Percentiles rank a stretch among this genome's conserved stretches.
phyloP scores from a whole-genome alignment of 257 asterid species.

The Mentha longifolia region DNA sequence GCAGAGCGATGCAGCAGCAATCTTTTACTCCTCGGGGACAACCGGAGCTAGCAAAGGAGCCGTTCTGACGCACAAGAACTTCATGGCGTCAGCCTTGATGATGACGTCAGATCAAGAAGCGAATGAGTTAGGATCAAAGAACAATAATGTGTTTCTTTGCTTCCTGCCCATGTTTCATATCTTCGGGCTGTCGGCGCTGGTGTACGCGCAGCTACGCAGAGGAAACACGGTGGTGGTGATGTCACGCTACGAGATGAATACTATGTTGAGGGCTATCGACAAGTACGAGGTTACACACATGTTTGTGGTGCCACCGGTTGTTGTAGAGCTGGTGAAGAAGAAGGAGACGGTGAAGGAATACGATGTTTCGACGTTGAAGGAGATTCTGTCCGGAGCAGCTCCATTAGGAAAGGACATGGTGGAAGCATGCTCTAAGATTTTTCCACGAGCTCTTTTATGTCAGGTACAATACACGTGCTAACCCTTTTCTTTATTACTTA shows the following conservation, averaged over 20 bases:
- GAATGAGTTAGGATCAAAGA: constrained; percentile 12
- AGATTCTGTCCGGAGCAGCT: constrained; percentile 50
- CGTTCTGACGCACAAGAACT: constrained; percentile 42
- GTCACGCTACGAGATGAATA: constrained; percentile 35
- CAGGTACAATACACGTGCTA: constrained; percentile 24
- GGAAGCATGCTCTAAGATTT: constrained; percentile 38
- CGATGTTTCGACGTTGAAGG: constrained; percentile 40
- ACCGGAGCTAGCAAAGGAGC: constrained; percentile 46
- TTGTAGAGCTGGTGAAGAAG: constrained; percentile 36
- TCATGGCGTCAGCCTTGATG: constrained; percentile 40
- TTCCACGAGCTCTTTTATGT: constrained; percentile 32
- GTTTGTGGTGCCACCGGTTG: constrained; percentile 42
- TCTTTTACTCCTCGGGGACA: constrained; percentile 47
- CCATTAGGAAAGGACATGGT: constrained; percentile 45
- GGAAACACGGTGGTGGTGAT: constrained; percentile 46
- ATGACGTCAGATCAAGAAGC: constrained; percentile 35
- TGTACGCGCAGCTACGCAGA: constrained; percentile 45
- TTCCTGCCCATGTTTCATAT: constrained; percentile 45
- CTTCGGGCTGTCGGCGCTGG: constrained; percentile 31
- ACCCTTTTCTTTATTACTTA: too few relatives aligned
- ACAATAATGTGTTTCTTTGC: too few relatives aligned
- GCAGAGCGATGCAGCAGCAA: constrained; percentile 41
- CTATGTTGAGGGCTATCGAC: constrained; percentile 40
- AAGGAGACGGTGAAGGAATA: constrained; percentile 34
- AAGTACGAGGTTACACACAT: constrained; percentile 36